Conservation (phyloP, 2,329 filamentous ascomycete genomes). For the Botryotinia convoluta region DNA sequence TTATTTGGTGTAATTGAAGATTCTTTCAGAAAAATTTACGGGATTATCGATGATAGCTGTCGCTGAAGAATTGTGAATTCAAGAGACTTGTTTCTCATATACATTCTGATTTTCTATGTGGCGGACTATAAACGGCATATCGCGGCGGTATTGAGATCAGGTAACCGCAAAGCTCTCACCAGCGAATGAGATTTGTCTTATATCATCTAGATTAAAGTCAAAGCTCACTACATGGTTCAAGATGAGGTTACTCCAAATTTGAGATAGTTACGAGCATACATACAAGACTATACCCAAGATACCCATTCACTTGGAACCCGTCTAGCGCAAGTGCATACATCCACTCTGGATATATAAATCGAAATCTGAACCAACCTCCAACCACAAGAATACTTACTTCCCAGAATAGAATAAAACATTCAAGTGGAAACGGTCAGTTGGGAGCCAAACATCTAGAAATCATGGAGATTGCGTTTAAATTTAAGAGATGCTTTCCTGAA, state of each 20-base stretch:
- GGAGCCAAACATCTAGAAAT: too few species aligned
- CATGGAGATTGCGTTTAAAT: too few species aligned
- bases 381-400: not conserved
- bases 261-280: not conserved
- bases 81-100: not conserved
- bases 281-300: too few species aligned
- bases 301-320: not conserved
- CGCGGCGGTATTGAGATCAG: not conserved
- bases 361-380: not conserved
- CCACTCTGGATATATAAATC: not conserved
- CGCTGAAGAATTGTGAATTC: fast-evolving
- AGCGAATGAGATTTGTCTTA: not conserved
- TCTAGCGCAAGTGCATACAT: not conserved
- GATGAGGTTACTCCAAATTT: too few species aligned
- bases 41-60: fast-evolving
- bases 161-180: not conserved
- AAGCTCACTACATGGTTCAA: not conserved
- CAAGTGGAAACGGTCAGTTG: not conserved
- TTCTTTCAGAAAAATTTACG: not conserved
- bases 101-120: not conserved
- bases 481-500: too few species aligned
- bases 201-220: not conserved
- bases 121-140: fast-evolving
- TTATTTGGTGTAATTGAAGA: not conserved
- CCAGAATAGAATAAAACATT: not conserved